These are phyloP conservation scores for Sugiyamaella qingdaonensis DNA, from an alignment of 805 yeast species.

Conservation along the genomic window DNA sequence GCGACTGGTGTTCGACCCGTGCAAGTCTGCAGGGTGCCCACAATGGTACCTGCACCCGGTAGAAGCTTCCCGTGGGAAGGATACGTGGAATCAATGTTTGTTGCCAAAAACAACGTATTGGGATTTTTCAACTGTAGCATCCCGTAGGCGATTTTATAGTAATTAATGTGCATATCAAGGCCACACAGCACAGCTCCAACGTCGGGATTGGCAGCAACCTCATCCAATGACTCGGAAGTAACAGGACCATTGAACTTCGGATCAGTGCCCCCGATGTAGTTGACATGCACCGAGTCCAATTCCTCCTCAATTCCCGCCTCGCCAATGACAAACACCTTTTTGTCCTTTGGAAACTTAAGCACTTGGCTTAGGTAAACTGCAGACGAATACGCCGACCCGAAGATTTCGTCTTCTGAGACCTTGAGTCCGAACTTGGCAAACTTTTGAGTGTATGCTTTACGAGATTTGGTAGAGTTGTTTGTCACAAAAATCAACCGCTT, in stretches of 20 bases:
- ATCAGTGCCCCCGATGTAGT: slow-evolving; percentile 80
- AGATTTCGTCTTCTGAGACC: slow-evolving; percentile 58
- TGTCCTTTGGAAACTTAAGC: slow-evolving; percentile 63
- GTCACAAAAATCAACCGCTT: slow-evolving; percentile 87
- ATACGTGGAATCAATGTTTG: slow-evolving; percentile 91
- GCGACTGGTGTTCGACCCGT: slow-evolving; percentile 81
- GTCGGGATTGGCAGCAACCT: slow-evolving; percentile 48
- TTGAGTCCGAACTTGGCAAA: slow-evolving; percentile 57
- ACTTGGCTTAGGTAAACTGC: slow-evolving; percentile 81
- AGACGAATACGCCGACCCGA: slow-evolving; percentile 88
- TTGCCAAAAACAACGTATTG: slow-evolving; percentile 73
- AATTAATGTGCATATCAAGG: slow-evolving; percentile 69
- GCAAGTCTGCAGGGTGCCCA: slow-evolving; percentile 69
- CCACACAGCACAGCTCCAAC: slow-evolving; percentile 94
- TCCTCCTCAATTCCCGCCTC: slow-evolving; percentile 84
- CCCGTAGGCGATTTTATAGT: slow-evolving; percentile 74
- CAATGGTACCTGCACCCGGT: slow-evolving; percentile 94
- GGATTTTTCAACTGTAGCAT: slow-evolving; percentile 72
- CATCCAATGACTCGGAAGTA: slow-evolving; percentile 40
- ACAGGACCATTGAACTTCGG: slow-evolving; percentile 43
- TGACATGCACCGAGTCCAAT: slow-evolving; percentile 66
- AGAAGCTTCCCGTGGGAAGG: slow-evolving; percentile 81
- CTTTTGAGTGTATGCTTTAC: slow-evolving; percentile 70
- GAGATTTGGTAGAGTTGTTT: slow-evolving; percentile 89
- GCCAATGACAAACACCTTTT: slow-evolving; percentile 87